Evolutionary conservation across 176 grass and related monocot genomes (phyloP).

Genomic region (Hordeum marinum): DNA sequence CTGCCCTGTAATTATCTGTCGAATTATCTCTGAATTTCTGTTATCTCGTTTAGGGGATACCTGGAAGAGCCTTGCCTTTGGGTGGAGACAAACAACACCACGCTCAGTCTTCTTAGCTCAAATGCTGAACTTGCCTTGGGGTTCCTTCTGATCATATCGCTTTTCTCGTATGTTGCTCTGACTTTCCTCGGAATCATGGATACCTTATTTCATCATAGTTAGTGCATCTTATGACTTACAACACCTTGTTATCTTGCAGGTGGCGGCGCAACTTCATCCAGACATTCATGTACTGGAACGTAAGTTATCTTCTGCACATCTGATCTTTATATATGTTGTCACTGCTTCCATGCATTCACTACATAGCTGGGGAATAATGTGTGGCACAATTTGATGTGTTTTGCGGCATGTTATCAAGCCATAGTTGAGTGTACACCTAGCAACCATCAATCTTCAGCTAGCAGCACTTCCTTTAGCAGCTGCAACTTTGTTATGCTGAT

Average conservation of each 20-base stretch:
- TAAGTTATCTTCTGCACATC: slow-evolving; percentile 29
- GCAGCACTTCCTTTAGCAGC: neutral
- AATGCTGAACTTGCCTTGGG: slow-evolving; percentile 80
- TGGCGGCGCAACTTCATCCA: slow-evolving; percentile 79
- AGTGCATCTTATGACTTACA: neutral
- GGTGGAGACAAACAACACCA: slow-evolving; percentile 78
- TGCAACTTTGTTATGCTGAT: neutral
- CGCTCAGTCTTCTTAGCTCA: slow-evolving; percentile 69
- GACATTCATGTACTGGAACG: slow-evolving; percentile 92
- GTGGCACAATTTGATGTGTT: neutral
- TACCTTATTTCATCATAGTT: neutral
- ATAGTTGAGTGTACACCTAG: neutral
- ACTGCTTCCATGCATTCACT: neutral
- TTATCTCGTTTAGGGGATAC: slow-evolving; percentile 59
- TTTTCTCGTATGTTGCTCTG: slow-evolving; percentile 69
- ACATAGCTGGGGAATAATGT: neutral
- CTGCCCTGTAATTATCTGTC: neutral
- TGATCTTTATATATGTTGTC: neutral
- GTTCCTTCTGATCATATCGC: slow-evolving; percentile 86
- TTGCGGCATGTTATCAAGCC: neutral
- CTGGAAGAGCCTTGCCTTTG: slow-evolving; percentile 86
- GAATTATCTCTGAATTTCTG: neutral
- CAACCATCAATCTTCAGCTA: neutral
- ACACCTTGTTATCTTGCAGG: slow-evolving; percentile 38
- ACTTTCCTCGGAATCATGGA: slow-evolving; percentile 1